A percentile compares a stretch with the other conserved stretches of the same genome.
Evolutionary conservation across 176 grass and related monocot species (phyloP).

Genomic region (sorghum (Sorghum bicolor)): DNA sequence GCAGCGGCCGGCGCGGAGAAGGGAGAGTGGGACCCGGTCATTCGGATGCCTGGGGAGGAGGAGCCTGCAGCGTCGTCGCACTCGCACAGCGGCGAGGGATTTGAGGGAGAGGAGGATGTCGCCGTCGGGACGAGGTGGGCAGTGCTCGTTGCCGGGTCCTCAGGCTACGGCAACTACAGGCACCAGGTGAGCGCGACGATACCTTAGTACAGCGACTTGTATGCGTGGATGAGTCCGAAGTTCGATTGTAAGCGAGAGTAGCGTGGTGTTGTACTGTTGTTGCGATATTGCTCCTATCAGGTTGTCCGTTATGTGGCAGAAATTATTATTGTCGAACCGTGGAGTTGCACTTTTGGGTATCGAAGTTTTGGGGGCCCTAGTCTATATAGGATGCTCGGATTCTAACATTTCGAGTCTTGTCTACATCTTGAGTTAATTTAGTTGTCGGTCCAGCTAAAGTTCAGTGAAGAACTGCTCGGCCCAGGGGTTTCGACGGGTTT

Average conservation of each 20-base stretch:
- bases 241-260: not conserved
- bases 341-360: not conserved
- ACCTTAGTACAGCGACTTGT: not conserved
- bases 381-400: not conserved
- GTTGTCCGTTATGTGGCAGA: not conserved
- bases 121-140: conserved; percentile 76
- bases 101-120: conserved; percentile 18
- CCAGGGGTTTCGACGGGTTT: not conserved
- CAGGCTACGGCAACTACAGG: conserved; percentile 80
- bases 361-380: not conserved
- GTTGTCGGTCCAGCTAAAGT: not conserved
- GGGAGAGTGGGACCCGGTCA: conserved; percentile 48
- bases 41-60: conserved; percentile 56
- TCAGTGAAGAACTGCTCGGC: not conserved
- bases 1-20: conserved; percentile 28
- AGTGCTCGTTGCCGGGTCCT: conserved; percentile 88
- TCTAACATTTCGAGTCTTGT: not conserved
- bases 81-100: not conserved
- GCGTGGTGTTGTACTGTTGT: not conserved
- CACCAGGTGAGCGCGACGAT: conserved; percentile 53
- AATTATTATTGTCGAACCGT: not conserved
- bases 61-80: not conserved
- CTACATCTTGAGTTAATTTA: not conserved
- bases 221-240: not conserved
- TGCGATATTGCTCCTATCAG: not conserved